Evolutionary conservation across 179 eudicot species (phyloP), one percentile per base, ranked within the genome.

Genomic region (Spinacia oleracea): DNA sequence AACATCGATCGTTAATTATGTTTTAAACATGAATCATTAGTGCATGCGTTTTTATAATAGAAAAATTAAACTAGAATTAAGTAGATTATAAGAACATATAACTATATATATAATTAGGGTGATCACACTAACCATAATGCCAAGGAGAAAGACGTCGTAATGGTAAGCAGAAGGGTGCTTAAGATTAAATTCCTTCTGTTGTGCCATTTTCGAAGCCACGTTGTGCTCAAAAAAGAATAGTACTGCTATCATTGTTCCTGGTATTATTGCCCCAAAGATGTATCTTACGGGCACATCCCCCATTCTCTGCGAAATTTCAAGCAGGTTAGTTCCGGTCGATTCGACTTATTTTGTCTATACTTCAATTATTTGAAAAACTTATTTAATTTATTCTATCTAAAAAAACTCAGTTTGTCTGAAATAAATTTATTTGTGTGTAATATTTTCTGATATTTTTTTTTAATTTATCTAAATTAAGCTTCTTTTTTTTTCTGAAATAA

Each of bases 161-260:
- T 88, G 90, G 68, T 79, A 88, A 15, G 90, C 77, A 73, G 88
- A 68, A 46, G 90, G 90, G 51, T 88, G 84, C 72, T 77, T 85
- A n/a, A 88, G 81, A 79, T 88, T 88, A 31, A 83, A 88, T 4
- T 85, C 88, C 56, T 82, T 82, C 65, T 88, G 90, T 60, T 88
- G 90, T 20, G 90, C 85, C 79, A 85, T 81, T 73, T 83, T 87
- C 9, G 90, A 83, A 62, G 90, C 90, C 20, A 88, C 88, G 58
- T 85, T 88, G 42, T 88, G 90, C 74, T 88, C 90, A 46, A 88
- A 88, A 76, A 79, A 88, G 77, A 85, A 84, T 10, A 88, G 86
- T 34, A 78, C 85, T 31, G 90, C 88, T 55, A 85, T 10, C 90
- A 88, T 88, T 43, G 70, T 10, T 29, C 87, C 90, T 14, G 90